phyloP scores from a whole-genome alignment of 331 rosid genomes.

The Prunus yedoensis region DNA sequence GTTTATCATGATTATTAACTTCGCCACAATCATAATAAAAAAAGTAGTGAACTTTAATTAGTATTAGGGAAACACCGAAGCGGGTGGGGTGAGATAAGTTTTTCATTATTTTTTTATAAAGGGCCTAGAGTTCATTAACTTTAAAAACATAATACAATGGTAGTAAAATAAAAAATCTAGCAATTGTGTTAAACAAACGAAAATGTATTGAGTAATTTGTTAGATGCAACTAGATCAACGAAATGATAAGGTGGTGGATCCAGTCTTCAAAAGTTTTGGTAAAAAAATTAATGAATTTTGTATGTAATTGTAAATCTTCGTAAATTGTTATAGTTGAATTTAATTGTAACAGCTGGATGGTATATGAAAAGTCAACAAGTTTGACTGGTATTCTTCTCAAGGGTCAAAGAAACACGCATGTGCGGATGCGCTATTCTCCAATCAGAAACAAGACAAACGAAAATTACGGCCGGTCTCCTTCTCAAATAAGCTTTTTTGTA shows the following conservation, averaged over 20 bases:
- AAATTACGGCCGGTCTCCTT: neutral
- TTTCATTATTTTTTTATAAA: too few relatives aligned
- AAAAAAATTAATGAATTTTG: neutral
- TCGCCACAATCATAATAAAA: too few relatives aligned
- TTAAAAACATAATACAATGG: too few relatives aligned
- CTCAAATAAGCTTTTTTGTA: neutral
- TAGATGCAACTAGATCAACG: neutral
- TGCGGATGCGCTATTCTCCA: neutral
- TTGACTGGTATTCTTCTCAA: neutral
- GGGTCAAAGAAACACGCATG: slow-evolving; percentile 16
- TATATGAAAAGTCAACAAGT: slow-evolving; percentile 8
- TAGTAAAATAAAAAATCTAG: too few relatives aligned
- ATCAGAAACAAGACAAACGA: neutral
- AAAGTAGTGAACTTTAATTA: too few relatives aligned
- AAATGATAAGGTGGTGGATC: neutral
- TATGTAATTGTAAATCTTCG: too few relatives aligned
- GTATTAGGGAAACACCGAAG: too few relatives aligned
- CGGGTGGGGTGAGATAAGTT: too few relatives aligned
- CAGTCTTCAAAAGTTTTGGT: too few relatives aligned
- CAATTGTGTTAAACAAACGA: too few relatives aligned
- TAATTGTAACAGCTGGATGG: neutral
- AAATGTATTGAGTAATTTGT: neutral
- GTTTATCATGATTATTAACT: too few relatives aligned
- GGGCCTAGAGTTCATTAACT: too few relatives aligned
- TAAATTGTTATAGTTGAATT: neutral